These are phyloP conservation scores for Candida stauntonica DNA, from an alignment of 805 yeast genomes.

Conservation along the genomic window DNA sequence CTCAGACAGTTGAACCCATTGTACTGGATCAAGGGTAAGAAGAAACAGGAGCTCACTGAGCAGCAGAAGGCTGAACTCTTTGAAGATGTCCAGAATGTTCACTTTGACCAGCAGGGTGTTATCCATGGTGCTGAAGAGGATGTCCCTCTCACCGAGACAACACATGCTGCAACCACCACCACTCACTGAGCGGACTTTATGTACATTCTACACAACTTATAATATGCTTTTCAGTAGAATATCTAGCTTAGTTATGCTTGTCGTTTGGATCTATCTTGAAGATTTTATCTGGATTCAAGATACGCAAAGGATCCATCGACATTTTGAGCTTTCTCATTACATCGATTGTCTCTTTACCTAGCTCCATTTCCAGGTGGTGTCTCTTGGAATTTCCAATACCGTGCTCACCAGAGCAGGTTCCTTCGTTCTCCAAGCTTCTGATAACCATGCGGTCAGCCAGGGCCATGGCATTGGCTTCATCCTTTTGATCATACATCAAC, in stretches of 20 bases:
- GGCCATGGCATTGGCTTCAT: constrained; percentile 41
- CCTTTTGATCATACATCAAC: constrained; percentile 53
- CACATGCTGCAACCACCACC: not conserved
- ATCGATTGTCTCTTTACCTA: constrained; percentile 62
- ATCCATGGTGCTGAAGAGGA: constrained; percentile 9
- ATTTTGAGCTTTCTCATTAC: constrained; percentile 70
- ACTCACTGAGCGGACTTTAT: not conserved
- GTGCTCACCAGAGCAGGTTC: constrained; percentile 85
- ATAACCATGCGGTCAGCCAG: constrained; percentile 60
- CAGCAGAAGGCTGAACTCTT: constrained; percentile 54
- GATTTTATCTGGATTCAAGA: constrained; percentile 76
- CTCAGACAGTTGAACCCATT: constrained; percentile 62
- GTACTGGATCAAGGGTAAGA: constrained; percentile 66
- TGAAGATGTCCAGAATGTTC: constrained; percentile 34
- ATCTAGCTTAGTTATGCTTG: constrained; percentile 15
- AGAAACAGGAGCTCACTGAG: constrained; percentile 50
- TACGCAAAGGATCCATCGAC: constrained; percentile 67
- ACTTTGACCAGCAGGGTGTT: constrained; percentile 35
- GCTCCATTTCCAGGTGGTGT: constrained; percentile 51
- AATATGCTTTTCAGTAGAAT: too few species aligned
- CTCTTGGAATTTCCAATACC: constrained; percentile 80
- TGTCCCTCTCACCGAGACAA: not conserved
- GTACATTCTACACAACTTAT: not conserved
- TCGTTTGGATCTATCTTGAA: constrained; percentile 61
- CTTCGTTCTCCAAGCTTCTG: constrained; percentile 63